These are phyloP conservation scores for Suhomyces choctaworum DNA, from an alignment of 1,139 yeast genomes.

Conservation along the genomic window DNA sequence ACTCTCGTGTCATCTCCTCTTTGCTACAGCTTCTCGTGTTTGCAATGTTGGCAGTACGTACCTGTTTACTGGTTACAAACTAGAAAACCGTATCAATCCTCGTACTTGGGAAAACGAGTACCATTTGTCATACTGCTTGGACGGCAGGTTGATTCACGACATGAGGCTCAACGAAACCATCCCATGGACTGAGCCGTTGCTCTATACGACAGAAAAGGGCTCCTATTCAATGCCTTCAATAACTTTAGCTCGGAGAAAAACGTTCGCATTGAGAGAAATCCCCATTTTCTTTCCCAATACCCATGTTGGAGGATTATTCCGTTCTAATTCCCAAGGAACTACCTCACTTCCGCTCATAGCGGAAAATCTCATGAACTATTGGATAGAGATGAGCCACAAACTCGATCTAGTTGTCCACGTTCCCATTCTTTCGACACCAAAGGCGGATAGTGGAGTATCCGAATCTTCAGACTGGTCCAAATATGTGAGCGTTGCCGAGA, in stretches of 20 bases:
- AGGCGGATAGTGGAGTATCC: neutral
- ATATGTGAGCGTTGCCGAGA: slow-evolving; percentile 22
- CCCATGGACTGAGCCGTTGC: slow-evolving; percentile 15
- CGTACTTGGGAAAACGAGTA: slow-evolving; percentile 18
- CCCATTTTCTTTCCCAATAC: slow-evolving; percentile 32
- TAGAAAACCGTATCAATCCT: slow-evolving; percentile 29
- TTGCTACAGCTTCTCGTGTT: too few relatives aligned
- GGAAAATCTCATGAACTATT: slow-evolving; percentile 25
- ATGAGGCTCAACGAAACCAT: slow-evolving; percentile 13
- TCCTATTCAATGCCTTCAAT: slow-evolving; percentile 1
- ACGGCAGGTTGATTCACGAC: slow-evolving; percentile 32
- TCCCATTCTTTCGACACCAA: slow-evolving; percentile 36
- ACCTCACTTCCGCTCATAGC: slow-evolving; percentile 29
- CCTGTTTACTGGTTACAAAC: slow-evolving; percentile 36
- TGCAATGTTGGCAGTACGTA: slow-evolving; percentile 10
- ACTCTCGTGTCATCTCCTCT: too few relatives aligned
- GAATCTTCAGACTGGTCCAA: slow-evolving; percentile 19
- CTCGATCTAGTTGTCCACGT: slow-evolving; percentile 26
- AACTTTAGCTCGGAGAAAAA: slow-evolving; percentile 26
- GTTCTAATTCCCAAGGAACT: too few relatives aligned
- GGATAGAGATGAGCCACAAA: slow-evolving; percentile 30
- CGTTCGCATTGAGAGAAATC: slow-evolving; percentile 23
- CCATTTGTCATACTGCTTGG: slow-evolving; percentile 32
- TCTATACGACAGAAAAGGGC: neutral
- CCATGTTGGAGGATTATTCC: slow-evolving; percentile 27